Conservation (phyloP, 805 yeast genomes). For the Wickerhamiella sergipiensis region DNA sequence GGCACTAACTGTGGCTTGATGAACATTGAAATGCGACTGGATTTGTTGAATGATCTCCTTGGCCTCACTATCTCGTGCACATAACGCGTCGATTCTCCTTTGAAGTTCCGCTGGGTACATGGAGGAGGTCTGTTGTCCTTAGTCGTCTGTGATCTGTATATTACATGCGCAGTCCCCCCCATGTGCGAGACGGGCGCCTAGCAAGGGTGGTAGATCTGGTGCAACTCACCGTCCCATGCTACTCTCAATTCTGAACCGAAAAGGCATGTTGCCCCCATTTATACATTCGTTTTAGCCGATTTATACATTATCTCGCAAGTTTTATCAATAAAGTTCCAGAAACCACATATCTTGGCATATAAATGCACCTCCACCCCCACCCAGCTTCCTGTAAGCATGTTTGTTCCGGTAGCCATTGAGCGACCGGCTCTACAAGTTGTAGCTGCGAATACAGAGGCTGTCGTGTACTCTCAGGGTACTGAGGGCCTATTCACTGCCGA, state of each 20-base stretch:
- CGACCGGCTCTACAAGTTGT: not conserved
- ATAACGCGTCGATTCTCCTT: slow-evolving; percentile 4
- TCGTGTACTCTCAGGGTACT: not conserved
- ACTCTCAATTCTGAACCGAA: no score
- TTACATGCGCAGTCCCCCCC: not conserved
- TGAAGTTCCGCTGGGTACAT: slow-evolving; percentile 8
- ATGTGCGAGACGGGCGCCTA: no score
- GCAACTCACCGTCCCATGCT: not conserved
- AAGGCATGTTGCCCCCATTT: not conserved
- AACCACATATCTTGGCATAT: not conserved
- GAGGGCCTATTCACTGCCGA: not conserved
- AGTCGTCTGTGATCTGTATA: not conserved
- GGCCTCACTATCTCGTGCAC: slow-evolving; percentile 3
- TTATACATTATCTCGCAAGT: not conserved
- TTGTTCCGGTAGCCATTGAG: not conserved
- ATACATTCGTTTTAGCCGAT: not conserved
- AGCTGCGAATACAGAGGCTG: not conserved
- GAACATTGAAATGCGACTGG: slow-evolving; percentile 2
- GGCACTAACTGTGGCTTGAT: not conserved
- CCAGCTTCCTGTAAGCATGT: not conserved
- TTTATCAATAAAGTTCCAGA: not conserved
- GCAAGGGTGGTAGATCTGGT: no score
- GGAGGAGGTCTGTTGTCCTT: no score
- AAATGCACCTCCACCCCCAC: not conserved
- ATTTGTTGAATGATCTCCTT: slow-evolving; percentile 6